These are phyloP conservation scores for Blumeria graminis DNA, from an alignment of 2,329 filamentous ascomycete species.

Conservation along the genomic window DNA sequence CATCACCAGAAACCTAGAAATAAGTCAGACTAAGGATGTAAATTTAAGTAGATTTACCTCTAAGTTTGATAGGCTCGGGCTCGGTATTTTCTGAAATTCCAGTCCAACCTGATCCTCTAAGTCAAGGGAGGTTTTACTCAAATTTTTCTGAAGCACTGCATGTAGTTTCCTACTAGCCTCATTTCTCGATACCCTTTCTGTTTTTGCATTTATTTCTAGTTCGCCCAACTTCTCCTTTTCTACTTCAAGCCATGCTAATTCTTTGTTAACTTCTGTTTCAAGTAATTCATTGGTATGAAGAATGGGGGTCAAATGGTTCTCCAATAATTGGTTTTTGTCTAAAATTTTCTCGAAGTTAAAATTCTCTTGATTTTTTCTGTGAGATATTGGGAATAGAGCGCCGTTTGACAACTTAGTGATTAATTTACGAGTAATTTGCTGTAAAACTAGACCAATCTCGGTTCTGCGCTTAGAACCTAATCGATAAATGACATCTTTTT, in stretches of 20 bases:
- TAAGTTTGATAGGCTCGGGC: not conserved
- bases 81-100: not conserved
- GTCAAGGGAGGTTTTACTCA: slow-evolving; percentile 2
- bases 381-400: slow-evolving; percentile 40
- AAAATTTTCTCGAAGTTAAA: slow-evolving; percentile 42
- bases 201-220: slow-evolving; percentile 31
- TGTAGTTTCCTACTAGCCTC: slow-evolving; percentile 17
- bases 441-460: slow-evolving; percentile 26
- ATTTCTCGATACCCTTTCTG: slow-evolving; percentile 26
- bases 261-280: slow-evolving; percentile 28
- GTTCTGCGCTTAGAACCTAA: slow-evolving; percentile 22
- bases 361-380: slow-evolving; percentile 26
- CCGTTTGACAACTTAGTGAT: slow-evolving; percentile 31
- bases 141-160: slow-evolving; percentile 10
- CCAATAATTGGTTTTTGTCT: slow-evolving; percentile 29
- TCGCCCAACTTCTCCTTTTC: slow-evolving; percentile 27
- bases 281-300: slow-evolving; percentile 39
- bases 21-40: slow-evolving; percentile 5
- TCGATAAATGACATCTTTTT: slow-evolving; percentile 35
- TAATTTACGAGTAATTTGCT: slow-evolving; percentile 29
- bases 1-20: slow-evolving; percentile 9
- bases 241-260: slow-evolving; percentile 28
- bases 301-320: slow-evolving; percentile 34
- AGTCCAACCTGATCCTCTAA: slow-evolving; percentile 7
- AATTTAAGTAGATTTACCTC: not conserved